Base-by-base conservation (phyloP, 2,329 filamentous ascomycete species). In the Sporothrix pallida region DNA sequence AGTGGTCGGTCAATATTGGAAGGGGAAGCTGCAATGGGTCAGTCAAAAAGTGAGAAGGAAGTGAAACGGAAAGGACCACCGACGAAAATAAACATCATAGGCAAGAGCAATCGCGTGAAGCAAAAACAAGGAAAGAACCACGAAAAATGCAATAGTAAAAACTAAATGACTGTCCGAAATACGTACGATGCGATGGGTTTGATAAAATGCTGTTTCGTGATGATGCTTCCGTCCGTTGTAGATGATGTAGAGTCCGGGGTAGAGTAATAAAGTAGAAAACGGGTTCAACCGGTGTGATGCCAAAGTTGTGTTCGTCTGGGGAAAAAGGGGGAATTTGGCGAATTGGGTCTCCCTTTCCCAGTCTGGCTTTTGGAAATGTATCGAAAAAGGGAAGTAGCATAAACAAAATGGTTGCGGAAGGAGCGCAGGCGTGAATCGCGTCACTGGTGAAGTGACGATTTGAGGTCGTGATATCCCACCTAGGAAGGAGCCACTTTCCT, bases 61-160 rank as follows among this genome's bases (percentile, higher is more conserved):
- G 15, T 68, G 46, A 68, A 31, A 37, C 7, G 65, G 65, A 68
- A 68, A 46, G 65, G 65, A 17, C 65, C 48, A 52, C 65, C 65
- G 50, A 37, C 23, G 12, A 52, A n/a, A 31, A 15, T 15, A 3
- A 3, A 2, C 48, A 20, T n/a, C 10, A 37, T n/a, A 9, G 65
- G 65, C 15, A 68, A 68, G 65, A 52, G 65, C 65, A 50, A 67
- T 67, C 1, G 10, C n/a, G 46, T 8, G 7, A 8, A 63, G 26
- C 13, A 31, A 31, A 68, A 63, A 46, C 1, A 13, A 7, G 48
- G 46, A 50, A 9, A 12, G 8, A 13, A n/a, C 20, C 10, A 62
- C 4, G 70, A 54, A 74, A 73, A 73, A 65, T 44, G 31, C 54
- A 62, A 44, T 23, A 37, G 7, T 7, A 37, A 37, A 37, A 7